These are phyloP conservation scores for Solanum boliviense DNA, from an alignment of 257 asterid species.

Conservation along the genomic window DNA sequence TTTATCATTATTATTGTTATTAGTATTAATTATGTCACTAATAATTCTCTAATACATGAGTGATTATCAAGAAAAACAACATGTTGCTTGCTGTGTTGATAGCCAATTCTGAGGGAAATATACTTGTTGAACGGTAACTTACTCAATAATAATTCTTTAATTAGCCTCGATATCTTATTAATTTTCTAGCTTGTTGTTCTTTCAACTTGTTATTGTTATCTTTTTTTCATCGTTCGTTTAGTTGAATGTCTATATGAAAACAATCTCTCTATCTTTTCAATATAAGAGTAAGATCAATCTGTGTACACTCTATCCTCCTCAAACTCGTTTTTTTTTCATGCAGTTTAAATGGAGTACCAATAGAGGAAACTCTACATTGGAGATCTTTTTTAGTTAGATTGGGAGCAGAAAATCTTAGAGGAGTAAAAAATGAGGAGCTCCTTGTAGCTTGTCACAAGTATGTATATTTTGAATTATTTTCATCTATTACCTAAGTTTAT, in stretches of 20 bases:
- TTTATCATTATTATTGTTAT: background rate
- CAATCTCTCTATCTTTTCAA: accelerated
- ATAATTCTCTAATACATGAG: background rate
- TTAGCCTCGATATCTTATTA: background rate
- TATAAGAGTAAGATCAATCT: background rate
- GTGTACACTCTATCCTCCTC: background rate
- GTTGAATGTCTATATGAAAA: background rate
- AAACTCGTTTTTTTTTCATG: background rate
- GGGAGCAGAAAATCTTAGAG: slow-evolving; percentile 88
- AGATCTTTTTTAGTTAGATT: slow-evolving; percentile 84
- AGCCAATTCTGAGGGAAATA: slow-evolving; percentile 88
- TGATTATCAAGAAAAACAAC: background rate
- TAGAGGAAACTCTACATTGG: slow-evolving; percentile 94
- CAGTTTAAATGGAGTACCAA: slow-evolving; percentile 92
- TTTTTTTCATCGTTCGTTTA: background rate
- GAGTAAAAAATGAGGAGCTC: slow-evolving; percentile 90
- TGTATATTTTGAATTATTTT: background rate
- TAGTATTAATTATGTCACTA: background rate
- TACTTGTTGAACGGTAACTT: slow-evolving; percentile 84
- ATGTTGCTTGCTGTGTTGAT: slow-evolving; percentile 91
- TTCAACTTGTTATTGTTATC: background rate
- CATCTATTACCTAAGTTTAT: background rate
- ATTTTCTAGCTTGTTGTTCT: background rate
- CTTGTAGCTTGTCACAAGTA: slow-evolving; percentile 79
- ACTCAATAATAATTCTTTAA: background rate